Percentiles rank a stretch among this genome's conserved stretches.
Evolutionary conservation across 768 basidiomycete species (phyloP).

Genomic region (Rhizopogon salebrosus): DNA sequence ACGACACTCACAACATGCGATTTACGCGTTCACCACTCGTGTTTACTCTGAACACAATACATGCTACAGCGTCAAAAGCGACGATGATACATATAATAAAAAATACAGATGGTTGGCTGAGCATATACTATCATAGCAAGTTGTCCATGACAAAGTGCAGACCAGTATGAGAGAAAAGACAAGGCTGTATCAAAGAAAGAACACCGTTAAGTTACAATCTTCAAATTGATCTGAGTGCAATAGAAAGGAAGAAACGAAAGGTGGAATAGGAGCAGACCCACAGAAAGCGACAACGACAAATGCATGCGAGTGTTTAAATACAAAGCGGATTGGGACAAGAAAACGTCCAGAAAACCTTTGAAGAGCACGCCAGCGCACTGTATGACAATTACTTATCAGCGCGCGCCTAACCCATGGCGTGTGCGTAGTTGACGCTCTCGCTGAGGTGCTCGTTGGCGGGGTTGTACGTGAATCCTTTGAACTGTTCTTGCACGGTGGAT

Average conservation of each 20-base stretch:
- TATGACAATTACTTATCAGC: not conserved
- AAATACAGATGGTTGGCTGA: not conserved
- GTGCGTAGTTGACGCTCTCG: slow-evolving; percentile 69
- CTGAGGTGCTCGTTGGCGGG: slow-evolving; percentile 80
- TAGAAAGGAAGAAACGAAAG: not conserved
- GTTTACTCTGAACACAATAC: not conserved
- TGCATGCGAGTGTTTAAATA: not conserved
- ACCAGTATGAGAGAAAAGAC: not conserved
- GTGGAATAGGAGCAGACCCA: not conserved
- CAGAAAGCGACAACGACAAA: not conserved
- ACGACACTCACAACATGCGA: too few species aligned
- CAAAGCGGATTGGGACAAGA: slow-evolving; percentile 1
- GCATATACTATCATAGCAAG: not conserved
- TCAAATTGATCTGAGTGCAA: not conserved
- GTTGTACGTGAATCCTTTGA: slow-evolving; percentile 87
- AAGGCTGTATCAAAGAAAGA: not conserved
- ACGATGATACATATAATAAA: not conserved
- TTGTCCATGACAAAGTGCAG: not conserved
- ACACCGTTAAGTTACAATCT: not conserved
- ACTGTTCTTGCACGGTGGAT: slow-evolving; percentile 96
- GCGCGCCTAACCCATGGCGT: slow-evolving; percentile 25
- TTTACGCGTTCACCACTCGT: too few species aligned
- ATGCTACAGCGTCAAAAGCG: not conserved
- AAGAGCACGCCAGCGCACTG: not conserved
- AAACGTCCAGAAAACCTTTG: not conserved